Conservation (phyloP, 108 stramenopile genomes). For the Stephanodiscus triporus region DNA sequence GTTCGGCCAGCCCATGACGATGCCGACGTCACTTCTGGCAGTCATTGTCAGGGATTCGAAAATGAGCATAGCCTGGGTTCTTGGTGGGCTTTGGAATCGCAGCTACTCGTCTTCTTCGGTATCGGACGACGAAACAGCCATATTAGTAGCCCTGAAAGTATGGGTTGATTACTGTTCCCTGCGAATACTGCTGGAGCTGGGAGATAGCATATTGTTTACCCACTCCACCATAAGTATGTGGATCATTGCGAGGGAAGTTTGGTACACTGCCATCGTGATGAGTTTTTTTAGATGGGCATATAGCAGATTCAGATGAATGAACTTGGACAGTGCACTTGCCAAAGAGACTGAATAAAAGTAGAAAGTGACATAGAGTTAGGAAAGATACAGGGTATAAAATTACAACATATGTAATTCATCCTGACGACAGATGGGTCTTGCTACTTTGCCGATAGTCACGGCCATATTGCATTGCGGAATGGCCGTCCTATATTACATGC, state of each 20-base stretch:
- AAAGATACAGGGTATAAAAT: not conserved
- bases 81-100: slow-evolving; percentile 36
- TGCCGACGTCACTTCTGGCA: slow-evolving; percentile 35
- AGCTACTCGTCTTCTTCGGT: slow-evolving; percentile 40
- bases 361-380: too few relatives aligned
- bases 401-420: not conserved
- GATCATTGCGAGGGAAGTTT: slow-evolving; percentile 31
- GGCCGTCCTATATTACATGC: too few relatives aligned
- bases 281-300: slow-evolving; percentile 34
- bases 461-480: too few relatives aligned
- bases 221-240: slow-evolving; percentile 23
- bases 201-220: slow-evolving; percentile 22
- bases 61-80: slow-evolving; percentile 48
- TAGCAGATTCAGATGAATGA: slow-evolving; percentile 23
- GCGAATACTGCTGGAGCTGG: slow-evolving; percentile 38
- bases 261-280: slow-evolving; percentile 48
- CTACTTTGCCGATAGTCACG: not conserved
- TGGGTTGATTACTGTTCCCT: slow-evolving; percentile 47
- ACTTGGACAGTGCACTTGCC: not conserved
- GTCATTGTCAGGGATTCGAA: slow-evolving; percentile 44
- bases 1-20: slow-evolving; percentile 63
- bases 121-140: slow-evolving; percentile 22
- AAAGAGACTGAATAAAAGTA: not conserved
- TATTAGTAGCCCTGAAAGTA: slow-evolving; percentile 24
- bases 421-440: not conserved